Conservation (phyloP, 2,329 filamentous ascomycete genomes). For the Neonectria hederae region DNA sequence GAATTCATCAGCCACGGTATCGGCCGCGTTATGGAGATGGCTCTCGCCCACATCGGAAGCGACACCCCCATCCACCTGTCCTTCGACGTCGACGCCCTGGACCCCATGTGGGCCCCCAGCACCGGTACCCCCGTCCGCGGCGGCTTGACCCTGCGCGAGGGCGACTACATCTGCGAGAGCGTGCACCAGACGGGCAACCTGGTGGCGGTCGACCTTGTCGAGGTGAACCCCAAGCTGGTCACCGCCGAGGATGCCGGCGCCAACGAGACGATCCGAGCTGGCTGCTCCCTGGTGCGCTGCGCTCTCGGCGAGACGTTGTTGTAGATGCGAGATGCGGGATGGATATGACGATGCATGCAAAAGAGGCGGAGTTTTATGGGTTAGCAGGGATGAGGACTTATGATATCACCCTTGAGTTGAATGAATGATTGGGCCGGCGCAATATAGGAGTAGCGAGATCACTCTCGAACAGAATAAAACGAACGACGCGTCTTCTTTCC, state of each 20-base stretch:
- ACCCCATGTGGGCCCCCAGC: slow-evolving; percentile 95
- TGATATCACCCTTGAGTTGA: slow-evolving; percentile 41
- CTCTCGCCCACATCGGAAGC: slow-evolving; percentile 91
- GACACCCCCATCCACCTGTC: slow-evolving; percentile 97
- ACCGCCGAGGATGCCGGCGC: slow-evolving; percentile 60
- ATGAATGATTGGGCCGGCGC: slow-evolving; percentile 38
- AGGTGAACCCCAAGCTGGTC: slow-evolving; percentile 80
- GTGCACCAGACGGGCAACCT: slow-evolving; percentile 83
- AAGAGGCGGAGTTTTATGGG: slow-evolving; percentile 15
- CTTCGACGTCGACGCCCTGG: slow-evolving; percentile 95
- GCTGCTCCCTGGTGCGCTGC: slow-evolving; percentile 90
- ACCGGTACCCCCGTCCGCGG: slow-evolving; percentile 95
- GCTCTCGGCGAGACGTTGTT: slow-evolving; percentile 91
- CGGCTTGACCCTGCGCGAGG: slow-evolving; percentile 91
- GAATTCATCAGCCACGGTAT: slow-evolving; percentile 78
- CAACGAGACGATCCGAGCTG: slow-evolving; percentile 89
- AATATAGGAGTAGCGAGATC: slow-evolving; percentile 41
- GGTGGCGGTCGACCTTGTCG: slow-evolving; percentile 82
- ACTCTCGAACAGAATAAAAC: slow-evolving; percentile 41
- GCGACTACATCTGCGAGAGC: slow-evolving; percentile 94
- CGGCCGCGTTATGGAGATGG: slow-evolving; percentile 96
- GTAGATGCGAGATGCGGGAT: slow-evolving; percentile 50
- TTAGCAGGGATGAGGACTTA: slow-evolving; percentile 28
- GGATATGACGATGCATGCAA: neutral
- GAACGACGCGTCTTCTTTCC: slow-evolving; percentile 40